Base-by-base conservation (phyloP, 306 rosid species). In the Quercus parvula region DNA sequence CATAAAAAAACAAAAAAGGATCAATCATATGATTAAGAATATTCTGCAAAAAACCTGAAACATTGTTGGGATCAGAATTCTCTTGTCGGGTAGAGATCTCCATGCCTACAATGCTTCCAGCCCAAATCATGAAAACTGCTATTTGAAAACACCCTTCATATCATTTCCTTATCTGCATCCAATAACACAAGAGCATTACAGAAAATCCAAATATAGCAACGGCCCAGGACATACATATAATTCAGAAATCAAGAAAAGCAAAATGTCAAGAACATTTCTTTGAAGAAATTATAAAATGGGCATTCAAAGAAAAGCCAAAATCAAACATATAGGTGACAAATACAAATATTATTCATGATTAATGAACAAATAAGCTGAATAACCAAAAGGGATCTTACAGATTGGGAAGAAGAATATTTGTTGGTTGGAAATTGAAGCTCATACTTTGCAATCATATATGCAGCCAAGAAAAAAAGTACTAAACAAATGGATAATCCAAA, bases 81-180 rank as follows among this genome's bases (percentile, higher is more conserved):
- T 88, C 83, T 44, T 61, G 82, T 35, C 70, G 85, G 64, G 81
- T 18, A 71, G 94, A 86, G 90, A 86, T 87, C 70, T 86, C 82
- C 85, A 86, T 67, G 71, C 85, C 66, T 81, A 81, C 80, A 82
- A 82, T 77, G 57, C 71, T 78, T 81, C 82, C 80, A 81, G 71
- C 80, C 81, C 76, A 83, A 81, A 80, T 49, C 63, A 56, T 71
- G 70, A 87, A 82, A 79, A 63, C 87, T 84, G 88, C 73, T 72
- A 84, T 84, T 72, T 74, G 64, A 78, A 71, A 78, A 81, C 77
- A 77, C 14, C 82, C 96, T 86, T 87, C 35, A 72, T 64, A 46
- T 61, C 56, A 79, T 46, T 80, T 78, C 46, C 63, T 78, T 38
- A 78, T 79, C 87, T 81, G 85, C 81, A 85, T 41, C 64, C 52